Evolutionary conservation across 352 stramenopile genomes (phyloP).

Genomic region (Globisporangium mamillatum): DNA sequence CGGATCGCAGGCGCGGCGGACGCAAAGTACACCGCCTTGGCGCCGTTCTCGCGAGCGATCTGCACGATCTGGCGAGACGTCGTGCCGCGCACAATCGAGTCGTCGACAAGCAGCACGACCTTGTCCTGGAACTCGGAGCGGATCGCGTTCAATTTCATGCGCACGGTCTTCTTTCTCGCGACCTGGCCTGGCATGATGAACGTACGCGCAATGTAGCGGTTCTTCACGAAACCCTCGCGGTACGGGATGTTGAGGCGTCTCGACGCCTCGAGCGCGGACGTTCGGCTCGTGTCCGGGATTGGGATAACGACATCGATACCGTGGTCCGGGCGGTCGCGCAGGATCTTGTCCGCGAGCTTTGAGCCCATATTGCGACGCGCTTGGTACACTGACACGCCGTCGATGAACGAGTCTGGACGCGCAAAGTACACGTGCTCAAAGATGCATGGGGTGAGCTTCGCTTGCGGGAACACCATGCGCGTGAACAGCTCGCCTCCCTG

Average conservation of each 20-base stretch:
- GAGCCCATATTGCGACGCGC: slow-evolving; percentile 97
- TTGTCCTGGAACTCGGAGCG: slow-evolving; percentile 89
- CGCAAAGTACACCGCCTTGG: slow-evolving; percentile 95
- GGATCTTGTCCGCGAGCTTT: slow-evolving; percentile 96
- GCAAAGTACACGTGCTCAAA: slow-evolving; percentile 99
- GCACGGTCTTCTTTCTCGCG: slow-evolving; percentile 94
- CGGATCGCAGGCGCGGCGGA: slow-evolving; percentile 96
- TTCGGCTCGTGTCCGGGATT: slow-evolving; percentile 98
- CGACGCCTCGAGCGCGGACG: slow-evolving; percentile 92
- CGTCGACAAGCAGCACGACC: slow-evolving; percentile 98
- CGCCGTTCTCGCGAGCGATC: slow-evolving; percentile 98
- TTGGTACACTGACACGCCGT: slow-evolving; percentile 98
- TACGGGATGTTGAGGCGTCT: slow-evolving; percentile 90
- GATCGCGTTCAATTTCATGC: slow-evolving; percentile 99
- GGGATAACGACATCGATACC: slow-evolving; percentile 98
- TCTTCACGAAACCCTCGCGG: slow-evolving; percentile 99
- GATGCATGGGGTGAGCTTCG: slow-evolving; percentile 94
- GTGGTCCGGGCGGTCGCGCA: slow-evolving; percentile 89
- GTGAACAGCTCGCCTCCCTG: slow-evolving; percentile 84
- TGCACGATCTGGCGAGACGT: slow-evolving; percentile 98
- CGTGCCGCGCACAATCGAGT: slow-evolving; percentile 98
- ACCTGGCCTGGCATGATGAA: slow-evolving; percentile 99
- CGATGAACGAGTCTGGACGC: slow-evolving; percentile 98
- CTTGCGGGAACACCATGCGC: slow-evolving; percentile 72
- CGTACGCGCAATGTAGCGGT: slow-evolving; percentile 98